Conservation (phyloP, 169 alveolate genomes). For the Cystoisospora suis region DNA sequence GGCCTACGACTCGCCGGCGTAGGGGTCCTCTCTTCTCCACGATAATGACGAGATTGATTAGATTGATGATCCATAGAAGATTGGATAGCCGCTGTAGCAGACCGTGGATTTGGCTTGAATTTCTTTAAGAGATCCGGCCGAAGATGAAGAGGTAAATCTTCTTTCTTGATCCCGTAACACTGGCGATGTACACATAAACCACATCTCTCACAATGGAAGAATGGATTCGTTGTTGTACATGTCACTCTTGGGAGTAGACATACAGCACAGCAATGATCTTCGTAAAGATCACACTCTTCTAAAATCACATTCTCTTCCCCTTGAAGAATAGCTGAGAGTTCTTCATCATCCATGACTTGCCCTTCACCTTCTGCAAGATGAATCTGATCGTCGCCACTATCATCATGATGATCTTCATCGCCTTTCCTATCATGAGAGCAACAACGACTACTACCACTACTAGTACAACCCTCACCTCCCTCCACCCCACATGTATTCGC, state of each 20-base stretch:
- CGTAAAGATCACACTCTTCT: slow-evolving; percentile 51
- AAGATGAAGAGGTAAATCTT: slow-evolving; percentile 41
- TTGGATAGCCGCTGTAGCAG: too few species aligned
- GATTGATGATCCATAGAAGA: too few species aligned
- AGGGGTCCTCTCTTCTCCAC: too few species aligned
- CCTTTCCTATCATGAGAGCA: not conserved
- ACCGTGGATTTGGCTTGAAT: too few species aligned
- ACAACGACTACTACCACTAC: not conserved
- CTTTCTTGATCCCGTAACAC: slow-evolving; percentile 72
- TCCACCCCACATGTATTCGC: too few species aligned
- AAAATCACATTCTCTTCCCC: not conserved
- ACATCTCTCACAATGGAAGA: slow-evolving; percentile 75
- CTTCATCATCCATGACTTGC: not conserved
- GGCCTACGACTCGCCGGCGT: too few species aligned
- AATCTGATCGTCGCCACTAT: not conserved
- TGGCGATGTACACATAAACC: slow-evolving; percentile 72
- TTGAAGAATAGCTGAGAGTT: not conserved
- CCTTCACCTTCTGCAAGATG: not conserved
- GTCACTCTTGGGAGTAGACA: slow-evolving; percentile 56
- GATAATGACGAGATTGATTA: too few species aligned
- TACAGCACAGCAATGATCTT: slow-evolving; percentile 62
- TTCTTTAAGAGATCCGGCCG: slow-evolving; percentile 52
- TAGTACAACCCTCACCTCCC: not conserved
- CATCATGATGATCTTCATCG: not conserved
- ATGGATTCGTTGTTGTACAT: slow-evolving; percentile 65